Conservation (phyloP, 1,284 basidiomycete species). For the Takashimella koratensis region DNA sequence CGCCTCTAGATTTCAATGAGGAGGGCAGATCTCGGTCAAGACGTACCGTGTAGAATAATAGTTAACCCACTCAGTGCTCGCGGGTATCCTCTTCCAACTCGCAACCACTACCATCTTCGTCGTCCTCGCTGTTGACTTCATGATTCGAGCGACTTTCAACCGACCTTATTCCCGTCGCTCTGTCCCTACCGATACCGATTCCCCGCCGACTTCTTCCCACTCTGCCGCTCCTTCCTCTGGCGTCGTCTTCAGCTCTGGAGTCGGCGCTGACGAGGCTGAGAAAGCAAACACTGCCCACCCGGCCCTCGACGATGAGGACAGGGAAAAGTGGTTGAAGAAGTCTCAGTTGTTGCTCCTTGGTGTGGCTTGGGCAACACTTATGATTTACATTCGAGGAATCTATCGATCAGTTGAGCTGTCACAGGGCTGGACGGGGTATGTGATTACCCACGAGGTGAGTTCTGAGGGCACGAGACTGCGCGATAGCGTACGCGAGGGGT, state of each 20-base stretch:
- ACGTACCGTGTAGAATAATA: too few relatives aligned
- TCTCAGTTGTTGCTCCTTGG: constrained; percentile 26
- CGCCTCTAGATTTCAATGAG: too few relatives aligned
- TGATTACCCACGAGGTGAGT: constrained; percentile 23
- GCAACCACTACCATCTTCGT: constrained; percentile 39
- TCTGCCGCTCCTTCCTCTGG: background rate
- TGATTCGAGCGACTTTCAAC: constrained; percentile 19
- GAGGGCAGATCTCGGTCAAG: too few relatives aligned
- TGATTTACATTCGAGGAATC: constrained; percentile 43
- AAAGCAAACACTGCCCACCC: background rate
- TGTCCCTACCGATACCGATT: background rate
- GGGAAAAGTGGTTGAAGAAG: constrained; percentile 14
- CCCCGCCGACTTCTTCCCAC: background rate
- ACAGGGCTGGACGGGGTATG: constrained; percentile 29
- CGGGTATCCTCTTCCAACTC: constrained; percentile 47
- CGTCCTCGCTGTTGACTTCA: constrained; percentile 34
- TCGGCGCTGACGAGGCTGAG: background rate
- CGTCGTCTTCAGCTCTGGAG: background rate
- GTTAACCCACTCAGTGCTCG: constrained; percentile 44
- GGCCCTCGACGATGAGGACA: constrained; percentile 10
- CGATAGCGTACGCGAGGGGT: too few relatives aligned
- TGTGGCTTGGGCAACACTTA: constrained; percentile 31
- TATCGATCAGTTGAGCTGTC: constrained; percentile 39
- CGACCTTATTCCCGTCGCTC: constrained; percentile 6
- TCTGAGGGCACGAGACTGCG: too few relatives aligned